Percentiles rank a stretch among this genome's conserved stretches.
Conservation (phyloP, 2,329 filamentous ascomycete genomes). For the Cryphonectria radicalis region DNA sequence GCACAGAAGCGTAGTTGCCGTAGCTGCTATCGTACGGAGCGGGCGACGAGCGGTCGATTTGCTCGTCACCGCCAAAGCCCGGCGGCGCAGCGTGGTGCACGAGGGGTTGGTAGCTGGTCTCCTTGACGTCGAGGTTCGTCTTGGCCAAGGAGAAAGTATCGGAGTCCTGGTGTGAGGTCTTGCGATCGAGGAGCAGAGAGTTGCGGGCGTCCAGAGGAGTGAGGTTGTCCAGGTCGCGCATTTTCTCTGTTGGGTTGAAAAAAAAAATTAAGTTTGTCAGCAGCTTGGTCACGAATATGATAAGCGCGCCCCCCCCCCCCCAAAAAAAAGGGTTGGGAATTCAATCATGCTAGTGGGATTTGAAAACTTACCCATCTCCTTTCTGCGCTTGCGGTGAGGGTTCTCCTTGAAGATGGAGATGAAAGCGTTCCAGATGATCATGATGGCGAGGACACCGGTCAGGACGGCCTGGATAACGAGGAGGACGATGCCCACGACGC, state of each 20-base stretch:
- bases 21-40: slow-evolving; percentile 23
- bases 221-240: slow-evolving; percentile 77
- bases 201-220: slow-evolving; percentile 88
- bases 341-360: not conserved
- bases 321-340: not conserved
- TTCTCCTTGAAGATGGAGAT: slow-evolving; percentile 84
- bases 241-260: slow-evolving; percentile 64
- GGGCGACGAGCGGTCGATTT: slow-evolving; percentile 20
- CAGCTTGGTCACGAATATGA: slow-evolving; percentile 3
- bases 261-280: slow-evolving; percentile 33
- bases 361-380: slow-evolving; percentile 77
- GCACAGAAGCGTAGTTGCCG: slow-evolving; percentile 14
- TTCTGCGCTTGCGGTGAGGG: slow-evolving; percentile 84
- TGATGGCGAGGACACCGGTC: slow-evolving; percentile 80
- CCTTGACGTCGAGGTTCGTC: slow-evolving; percentile 42
- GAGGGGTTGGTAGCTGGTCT: slow-evolving; percentile 35
- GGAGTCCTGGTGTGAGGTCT: slow-evolving; percentile 40
- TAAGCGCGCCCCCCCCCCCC: too few relatives aligned
- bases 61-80: slow-evolving; percentile 29
- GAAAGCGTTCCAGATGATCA: slow-evolving; percentile 88
- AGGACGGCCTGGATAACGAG: slow-evolving; percentile 89
- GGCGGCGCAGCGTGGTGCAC: slow-evolving; percentile 47
- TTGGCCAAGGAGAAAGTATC: slow-evolving; percentile 51
- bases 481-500: slow-evolving; percentile 88
- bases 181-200: slow-evolving; percentile 74